Conservation (phyloP, 805 yeast species). For the Candida piceae region DNA sequence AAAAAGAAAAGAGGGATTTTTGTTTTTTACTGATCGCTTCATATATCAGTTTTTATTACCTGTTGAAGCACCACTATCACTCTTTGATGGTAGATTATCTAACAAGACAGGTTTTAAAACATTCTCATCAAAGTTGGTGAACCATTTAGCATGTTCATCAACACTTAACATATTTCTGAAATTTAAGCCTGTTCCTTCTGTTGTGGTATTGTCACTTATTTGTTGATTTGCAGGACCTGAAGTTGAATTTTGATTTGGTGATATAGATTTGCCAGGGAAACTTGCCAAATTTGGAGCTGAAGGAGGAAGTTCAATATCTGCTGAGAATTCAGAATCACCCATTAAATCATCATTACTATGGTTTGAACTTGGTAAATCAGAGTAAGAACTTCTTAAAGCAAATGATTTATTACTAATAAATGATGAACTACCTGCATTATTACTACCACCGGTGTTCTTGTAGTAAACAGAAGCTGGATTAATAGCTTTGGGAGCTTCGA, state of each 20-base stretch:
- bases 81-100: slow-evolving; percentile 44
- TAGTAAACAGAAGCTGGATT: slow-evolving; percentile 10
- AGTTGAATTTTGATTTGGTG: slow-evolving; percentile 6
- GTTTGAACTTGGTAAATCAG: slow-evolving; percentile 15
- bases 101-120: slow-evolving; percentile 87
- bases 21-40: too few relatives aligned
- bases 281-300: slow-evolving; percentile 18
- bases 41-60: background rate
- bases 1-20: too few relatives aligned
- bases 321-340: slow-evolving; percentile 30
- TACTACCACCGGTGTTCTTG: slow-evolving; percentile 8
- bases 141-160: slow-evolving; percentile 86
- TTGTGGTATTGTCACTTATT: background rate
- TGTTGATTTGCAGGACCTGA: slow-evolving; percentile 2
- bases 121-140: slow-evolving; percentile 87
- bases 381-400: slow-evolving; percentile 8
- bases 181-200: slow-evolving; percentile 14
- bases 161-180: slow-evolving; percentile 29
- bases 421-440: slow-evolving; percentile 6
- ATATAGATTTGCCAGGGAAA: slow-evolving; percentile 14
- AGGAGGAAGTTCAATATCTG: slow-evolving; percentile 32
- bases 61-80: slow-evolving; percentile 4
- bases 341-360: slow-evolving; percentile 23
- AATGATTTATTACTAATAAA: slow-evolving; percentile 15
- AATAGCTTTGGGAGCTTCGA: slow-evolving; percentile 56